Percentiles rank a stretch among this genome's conserved stretches.
Conservation (phyloP, 257 asterid species). For the Nicotiana benthamiana region DNA sequence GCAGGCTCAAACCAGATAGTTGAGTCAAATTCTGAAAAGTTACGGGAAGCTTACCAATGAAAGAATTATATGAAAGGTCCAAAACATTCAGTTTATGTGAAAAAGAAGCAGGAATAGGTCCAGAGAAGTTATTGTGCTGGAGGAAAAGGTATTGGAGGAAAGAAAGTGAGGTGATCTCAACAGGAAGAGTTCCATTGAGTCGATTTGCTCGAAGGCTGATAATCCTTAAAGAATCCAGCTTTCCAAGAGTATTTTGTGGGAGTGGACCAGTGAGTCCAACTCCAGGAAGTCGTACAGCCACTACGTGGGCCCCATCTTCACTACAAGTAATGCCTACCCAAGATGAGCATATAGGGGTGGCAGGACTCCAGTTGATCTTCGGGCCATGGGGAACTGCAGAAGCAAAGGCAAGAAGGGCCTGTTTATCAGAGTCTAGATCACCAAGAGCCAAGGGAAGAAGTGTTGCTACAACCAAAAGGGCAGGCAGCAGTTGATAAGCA, state of each 20-base stretch:
- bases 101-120: conserved; percentile 35
- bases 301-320: conserved; percentile 34
- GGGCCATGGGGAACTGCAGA: conserved; percentile 49
- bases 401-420: conserved; percentile 69
- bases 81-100: conserved; percentile 33
- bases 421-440: conserved; percentile 52
- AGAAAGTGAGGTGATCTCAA: conserved; percentile 43
- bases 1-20: conserved; percentile 50
- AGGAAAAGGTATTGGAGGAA: conserved; percentile 49
- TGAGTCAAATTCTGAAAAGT: conserved; percentile 41
- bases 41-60: conserved; percentile 42
- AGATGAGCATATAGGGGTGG: conserved; percentile 44
- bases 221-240: conserved; percentile 21
- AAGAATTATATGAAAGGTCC: conserved; percentile 52
- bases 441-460: conserved; percentile 45
- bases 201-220: conserved; percentile 58
- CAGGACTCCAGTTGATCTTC: conserved; percentile 55
- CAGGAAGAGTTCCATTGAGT: conserved; percentile 43
- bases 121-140: conserved; percentile 49
- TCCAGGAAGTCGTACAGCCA: conserved; percentile 54
- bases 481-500: conserved; percentile 18
- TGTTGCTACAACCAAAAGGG: conserved; percentile 26
- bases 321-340: conserved; percentile 62
- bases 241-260: conserved; percentile 45
- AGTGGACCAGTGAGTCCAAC: conserved; percentile 60